phyloP scores from a whole-genome alignment of 805 yeast species.

The Saccharomycopsis synnaedendra region DNA sequence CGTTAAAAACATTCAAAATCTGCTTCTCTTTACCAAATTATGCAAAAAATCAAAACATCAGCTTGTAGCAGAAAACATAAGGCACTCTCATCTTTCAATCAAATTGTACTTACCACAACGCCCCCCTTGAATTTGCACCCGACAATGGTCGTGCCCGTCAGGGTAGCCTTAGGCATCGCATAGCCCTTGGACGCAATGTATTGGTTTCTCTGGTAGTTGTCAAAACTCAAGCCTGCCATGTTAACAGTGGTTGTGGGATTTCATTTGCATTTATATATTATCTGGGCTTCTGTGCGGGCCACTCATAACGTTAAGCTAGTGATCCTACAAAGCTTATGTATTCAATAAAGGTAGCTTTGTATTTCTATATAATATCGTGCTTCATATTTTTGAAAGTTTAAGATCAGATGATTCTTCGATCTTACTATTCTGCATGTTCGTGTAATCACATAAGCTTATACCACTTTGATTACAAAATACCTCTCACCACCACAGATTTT shows the following conservation, averaged over 20 bases:
- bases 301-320: too few species aligned
- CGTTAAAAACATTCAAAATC: background rate
- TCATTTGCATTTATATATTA: background rate
- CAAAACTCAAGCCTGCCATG: constrained; percentile 75
- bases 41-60: background rate
- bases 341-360: too few species aligned
- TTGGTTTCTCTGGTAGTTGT: constrained; percentile 84
- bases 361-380: too few species aligned
- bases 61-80: too few species aligned
- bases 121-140: constrained; percentile 92
- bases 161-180: constrained; percentile 78
- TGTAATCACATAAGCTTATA: too few species aligned
- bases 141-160: constrained; percentile 99
- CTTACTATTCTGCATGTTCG: too few species aligned
- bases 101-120: constrained; percentile 40
- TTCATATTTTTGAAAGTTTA: too few species aligned
- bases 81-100: background rate
- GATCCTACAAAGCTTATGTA: too few species aligned
- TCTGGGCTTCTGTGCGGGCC: too few species aligned
- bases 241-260: background rate
- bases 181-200: constrained; percentile 62
- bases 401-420: too few species aligned
- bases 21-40: background rate
- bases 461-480: too few species aligned
- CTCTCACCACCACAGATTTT: too few species aligned